Base-by-base conservation (phyloP, 2,329 filamentous ascomycete species). In the Periconia digitata region DNA sequence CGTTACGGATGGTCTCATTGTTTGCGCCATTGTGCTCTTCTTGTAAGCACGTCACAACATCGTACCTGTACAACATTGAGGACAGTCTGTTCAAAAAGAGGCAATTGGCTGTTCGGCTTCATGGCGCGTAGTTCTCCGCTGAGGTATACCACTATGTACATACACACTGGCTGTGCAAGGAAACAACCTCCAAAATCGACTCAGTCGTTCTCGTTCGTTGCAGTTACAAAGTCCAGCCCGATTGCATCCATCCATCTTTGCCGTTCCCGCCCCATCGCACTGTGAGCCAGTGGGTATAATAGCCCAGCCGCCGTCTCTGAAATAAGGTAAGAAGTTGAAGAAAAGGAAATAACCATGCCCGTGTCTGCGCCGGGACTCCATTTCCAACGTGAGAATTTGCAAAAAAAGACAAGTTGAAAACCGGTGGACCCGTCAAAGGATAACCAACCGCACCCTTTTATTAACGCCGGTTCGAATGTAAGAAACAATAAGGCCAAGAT, bases 371-470 rank as follows among this genome's bases (percentile, higher is more conserved):
- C 60, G 50, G 27, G 49, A 67, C 64, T 61, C 61, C 63, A 37
- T 41, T 53, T 54, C 54, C 54, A 60, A 53, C 50, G 52, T 55
- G 56, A 56, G 50, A 43, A 51, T 47, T 47, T 43, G 24, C 32
- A 39, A 58, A 52, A 61, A 53, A 59, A 63, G 54, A 49, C 47
- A 55, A 52, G 46, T 57, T 46, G 32, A 53, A 46, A 58, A 44
- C 51, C 46, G 52, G 54, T 53, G 47, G 55, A 46, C 51, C 52
- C 46, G 51, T 47, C 42, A 40, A 36, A 27, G 34, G 13, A 43
- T 59, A 66, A 56, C 58, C 59, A 64, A 66, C 47, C 58, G 63
- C 49, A 62, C 57, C 56, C 51, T 62, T 65, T 66, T 60, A 66
- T 63, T 63, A 67, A 70, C 67, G 66, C 67, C 66, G 60, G 50